These are phyloP conservation scores for Starmera caribaea DNA, from an alignment of 805 yeast species.

Conservation along the genomic window DNA sequence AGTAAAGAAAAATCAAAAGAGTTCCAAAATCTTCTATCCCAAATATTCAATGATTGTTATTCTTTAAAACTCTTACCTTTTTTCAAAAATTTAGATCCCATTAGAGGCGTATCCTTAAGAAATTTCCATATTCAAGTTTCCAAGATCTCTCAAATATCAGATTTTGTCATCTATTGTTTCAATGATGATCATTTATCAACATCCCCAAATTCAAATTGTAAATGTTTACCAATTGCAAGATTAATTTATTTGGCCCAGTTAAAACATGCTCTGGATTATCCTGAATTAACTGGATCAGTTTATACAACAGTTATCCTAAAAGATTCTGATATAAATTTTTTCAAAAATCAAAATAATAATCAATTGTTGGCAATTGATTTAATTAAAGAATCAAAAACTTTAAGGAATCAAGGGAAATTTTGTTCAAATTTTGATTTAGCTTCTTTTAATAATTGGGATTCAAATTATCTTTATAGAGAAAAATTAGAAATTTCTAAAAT, in stretches of 20 bases:
- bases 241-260: constrained; percentile 35
- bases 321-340: constrained; percentile 8
- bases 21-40: too few relatives aligned
- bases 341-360: constrained; percentile 3
- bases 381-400: constrained; percentile 8
- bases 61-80: constrained; percentile 32
- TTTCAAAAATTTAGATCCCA: constrained; percentile 57
- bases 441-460: constrained; percentile 52
- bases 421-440: constrained; percentile 29
- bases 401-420: constrained; percentile 11
- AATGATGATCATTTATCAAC: constrained; percentile 20
- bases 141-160: constrained; percentile 67
- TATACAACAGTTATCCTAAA: constrained; percentile 15
- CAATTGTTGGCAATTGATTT: constrained; percentile 17
- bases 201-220: constrained; percentile 22
- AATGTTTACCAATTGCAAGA: constrained; percentile 29
- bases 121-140: constrained; percentile 82
- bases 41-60: constrained; percentile 14
- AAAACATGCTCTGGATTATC: constrained; percentile 17
- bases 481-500: constrained; percentile 74
- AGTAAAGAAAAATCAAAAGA: too few relatives aligned
- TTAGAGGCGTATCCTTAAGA: constrained; percentile 64
- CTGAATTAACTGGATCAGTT: constrained; percentile 15
- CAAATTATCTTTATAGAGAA: constrained; percentile 62
- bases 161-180: constrained; percentile 67